Percentiles rank a stretch among this genome's conserved stretches.
Evolutionary conservation across 345 rosid species (phyloP).

Genomic region (Passiflora organensis): DNA sequence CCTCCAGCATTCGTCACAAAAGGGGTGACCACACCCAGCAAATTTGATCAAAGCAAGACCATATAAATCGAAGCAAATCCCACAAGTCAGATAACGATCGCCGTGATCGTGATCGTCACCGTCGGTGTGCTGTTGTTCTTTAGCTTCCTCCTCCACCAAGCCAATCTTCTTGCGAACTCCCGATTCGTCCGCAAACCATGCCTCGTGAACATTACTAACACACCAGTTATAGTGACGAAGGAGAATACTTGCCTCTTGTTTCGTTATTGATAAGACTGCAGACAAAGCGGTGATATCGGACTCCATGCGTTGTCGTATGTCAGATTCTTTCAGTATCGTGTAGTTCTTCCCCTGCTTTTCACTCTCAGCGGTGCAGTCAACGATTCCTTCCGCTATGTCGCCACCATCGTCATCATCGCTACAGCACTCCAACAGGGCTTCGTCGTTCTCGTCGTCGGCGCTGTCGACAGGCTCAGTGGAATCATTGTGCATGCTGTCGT

Average conservation of each 20-base stretch:
- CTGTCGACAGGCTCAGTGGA: no score
- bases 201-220: conserved; percentile 1
- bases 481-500: no score
- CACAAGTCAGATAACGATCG: conserved; percentile 5
- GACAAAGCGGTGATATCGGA: neutral
- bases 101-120: no score
- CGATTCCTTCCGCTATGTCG: neutral
- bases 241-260: conserved; percentile 8
- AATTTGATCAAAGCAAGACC: neutral
- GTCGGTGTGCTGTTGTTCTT: no score
- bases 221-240: conserved; percentile 15
- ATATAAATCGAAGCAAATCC: conserved; percentile 21
- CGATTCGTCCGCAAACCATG: conserved; percentile 12
- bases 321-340: conserved; percentile 3
- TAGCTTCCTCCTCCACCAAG: neutral
- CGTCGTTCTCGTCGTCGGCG: no score
- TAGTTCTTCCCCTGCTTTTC: neutral
- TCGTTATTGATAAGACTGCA: conserved; percentile 1
- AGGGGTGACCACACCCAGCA: conserved; percentile 27
- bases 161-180: conserved; percentile 12
- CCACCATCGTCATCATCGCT: neutral
- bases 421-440: no score
- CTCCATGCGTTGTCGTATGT: conserved; percentile 3
- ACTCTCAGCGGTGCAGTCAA: neutral
- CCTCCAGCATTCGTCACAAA: conserved; percentile 25